A percentile compares a stretch with the other conserved stretches of the same genome.
phyloP scores from a whole-genome alignment of 2,329 filamentous ascomycete species.

The Ophiostoma sp. region DNA sequence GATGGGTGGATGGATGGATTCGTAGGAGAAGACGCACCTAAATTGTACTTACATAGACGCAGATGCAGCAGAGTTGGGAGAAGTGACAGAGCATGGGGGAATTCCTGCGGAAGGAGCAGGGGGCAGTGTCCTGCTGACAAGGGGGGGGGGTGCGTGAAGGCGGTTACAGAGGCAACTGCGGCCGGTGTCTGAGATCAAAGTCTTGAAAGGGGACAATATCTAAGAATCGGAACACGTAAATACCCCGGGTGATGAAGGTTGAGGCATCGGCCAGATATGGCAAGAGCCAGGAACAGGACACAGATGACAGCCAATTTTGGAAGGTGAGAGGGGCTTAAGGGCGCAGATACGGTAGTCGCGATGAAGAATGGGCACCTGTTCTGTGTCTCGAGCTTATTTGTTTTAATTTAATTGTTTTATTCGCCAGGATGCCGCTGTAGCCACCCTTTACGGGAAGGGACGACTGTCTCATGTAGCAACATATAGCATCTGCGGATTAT shows the following conservation, averaged over 20 bases:
- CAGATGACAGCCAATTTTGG: background rate
- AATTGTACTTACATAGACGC: background rate
- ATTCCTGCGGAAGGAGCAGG: background rate
- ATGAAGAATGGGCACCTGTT: background rate
- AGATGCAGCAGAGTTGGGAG: background rate
- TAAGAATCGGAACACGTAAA: background rate
- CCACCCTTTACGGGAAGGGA: background rate
- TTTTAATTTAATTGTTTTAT: background rate
- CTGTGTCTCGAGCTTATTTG: background rate
- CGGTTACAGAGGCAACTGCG: background rate
- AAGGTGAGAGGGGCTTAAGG: background rate
- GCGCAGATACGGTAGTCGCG: background rate
- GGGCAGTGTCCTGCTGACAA: slow-evolving; percentile 12
- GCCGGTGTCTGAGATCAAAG: background rate
- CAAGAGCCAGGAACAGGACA: background rate
- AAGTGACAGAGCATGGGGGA: background rate
- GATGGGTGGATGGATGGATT: background rate
- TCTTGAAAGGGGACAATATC: background rate
- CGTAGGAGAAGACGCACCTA: background rate
- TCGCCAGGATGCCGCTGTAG: background rate
- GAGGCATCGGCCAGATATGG: background rate
- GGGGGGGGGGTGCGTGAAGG: background rate
- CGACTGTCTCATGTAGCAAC: background rate
- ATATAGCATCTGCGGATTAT: background rate
- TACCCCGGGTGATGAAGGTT: slow-evolving; percentile 1